phyloP scores from a whole-genome alignment of 371 early-diverging fungal genomes.

The Mucor circinelloides region DNA sequence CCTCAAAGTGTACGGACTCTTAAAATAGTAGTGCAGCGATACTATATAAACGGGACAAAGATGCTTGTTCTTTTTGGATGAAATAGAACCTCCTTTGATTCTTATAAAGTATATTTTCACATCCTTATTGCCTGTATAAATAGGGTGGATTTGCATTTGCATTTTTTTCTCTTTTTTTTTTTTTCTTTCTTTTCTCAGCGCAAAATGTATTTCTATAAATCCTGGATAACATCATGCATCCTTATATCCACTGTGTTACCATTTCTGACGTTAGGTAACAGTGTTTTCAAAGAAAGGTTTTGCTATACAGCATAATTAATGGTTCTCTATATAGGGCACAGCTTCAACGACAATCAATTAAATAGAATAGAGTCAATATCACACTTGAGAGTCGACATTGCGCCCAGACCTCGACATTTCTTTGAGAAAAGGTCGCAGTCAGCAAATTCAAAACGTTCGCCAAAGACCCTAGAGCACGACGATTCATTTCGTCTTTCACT shows the following conservation, averaged over 20 bases:
- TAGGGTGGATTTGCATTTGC: neutral
- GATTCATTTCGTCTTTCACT: conserved; percentile 9
- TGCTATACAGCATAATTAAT: neutral
- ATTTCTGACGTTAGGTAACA: neutral
- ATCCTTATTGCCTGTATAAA: neutral
- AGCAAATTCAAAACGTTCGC: neutral
- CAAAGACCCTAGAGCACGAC: conserved; percentile 1
- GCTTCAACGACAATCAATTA: neutral
- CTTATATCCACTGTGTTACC: conserved; percentile 6
- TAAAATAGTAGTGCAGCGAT: neutral
- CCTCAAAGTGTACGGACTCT: neutral
- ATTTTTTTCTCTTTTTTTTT: neutral
- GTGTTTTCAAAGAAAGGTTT: neutral
- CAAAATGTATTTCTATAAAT: neutral
- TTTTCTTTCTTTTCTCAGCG: neutral
- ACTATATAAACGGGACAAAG: neutral
- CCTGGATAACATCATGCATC: neutral
- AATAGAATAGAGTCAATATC: conserved; percentile 8
- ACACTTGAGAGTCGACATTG: conserved; percentile 10
- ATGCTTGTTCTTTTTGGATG: neutral
- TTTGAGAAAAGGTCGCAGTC: conserved; percentile 19
- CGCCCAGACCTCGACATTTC: conserved; percentile 9
- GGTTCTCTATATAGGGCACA: neutral
- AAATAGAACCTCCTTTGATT: neutral
- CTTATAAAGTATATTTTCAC: neutral